phyloP scores from a whole-genome alignment of 768 basidiomycete species.

The Mycena leptocephala region DNA sequence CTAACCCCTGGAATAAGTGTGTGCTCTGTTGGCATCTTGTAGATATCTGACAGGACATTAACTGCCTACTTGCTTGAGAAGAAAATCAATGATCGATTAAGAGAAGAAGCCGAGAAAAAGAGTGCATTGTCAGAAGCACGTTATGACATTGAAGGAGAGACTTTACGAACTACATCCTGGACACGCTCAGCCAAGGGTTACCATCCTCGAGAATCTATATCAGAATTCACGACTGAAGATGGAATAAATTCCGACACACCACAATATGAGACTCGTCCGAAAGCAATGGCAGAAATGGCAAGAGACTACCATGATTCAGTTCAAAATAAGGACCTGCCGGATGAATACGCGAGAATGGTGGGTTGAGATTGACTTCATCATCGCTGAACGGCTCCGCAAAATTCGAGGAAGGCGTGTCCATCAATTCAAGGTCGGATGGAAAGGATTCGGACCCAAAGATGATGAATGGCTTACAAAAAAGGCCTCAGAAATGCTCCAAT shows the following conservation, averaged over 20 bases:
- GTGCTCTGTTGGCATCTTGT: too few species aligned
- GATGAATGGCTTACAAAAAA: background rate
- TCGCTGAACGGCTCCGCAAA: slow-evolving; percentile 32
- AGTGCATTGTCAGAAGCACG: background rate
- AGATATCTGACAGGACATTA: too few species aligned
- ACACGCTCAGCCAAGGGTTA: background rate
- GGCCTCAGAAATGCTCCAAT: background rate
- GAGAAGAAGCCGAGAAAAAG: background rate
- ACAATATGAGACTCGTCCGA: too few species aligned
- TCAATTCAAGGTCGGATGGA: slow-evolving; percentile 11
- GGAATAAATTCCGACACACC: too few species aligned
- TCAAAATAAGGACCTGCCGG: too few species aligned
- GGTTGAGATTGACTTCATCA: slow-evolving; percentile 44
- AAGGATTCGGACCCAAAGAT: background rate
- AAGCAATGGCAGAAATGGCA: too few species aligned
- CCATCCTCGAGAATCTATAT: background rate
- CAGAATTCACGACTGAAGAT: too few species aligned
- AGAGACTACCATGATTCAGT: too few species aligned
- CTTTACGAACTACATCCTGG: background rate
- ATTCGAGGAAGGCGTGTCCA: background rate
- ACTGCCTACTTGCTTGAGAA: background rate
- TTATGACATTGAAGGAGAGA: background rate
- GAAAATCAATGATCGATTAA: too few species aligned
- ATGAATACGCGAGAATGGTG: too few species aligned
- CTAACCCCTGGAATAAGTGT: too few species aligned